A percentile compares a stretch with the other conserved stretches of the same genome.
Evolutionary conservation across 495 filamentous ascomycete genomes (phyloP).

Genomic region (Lasiosphaeris hirsuta): DNA sequence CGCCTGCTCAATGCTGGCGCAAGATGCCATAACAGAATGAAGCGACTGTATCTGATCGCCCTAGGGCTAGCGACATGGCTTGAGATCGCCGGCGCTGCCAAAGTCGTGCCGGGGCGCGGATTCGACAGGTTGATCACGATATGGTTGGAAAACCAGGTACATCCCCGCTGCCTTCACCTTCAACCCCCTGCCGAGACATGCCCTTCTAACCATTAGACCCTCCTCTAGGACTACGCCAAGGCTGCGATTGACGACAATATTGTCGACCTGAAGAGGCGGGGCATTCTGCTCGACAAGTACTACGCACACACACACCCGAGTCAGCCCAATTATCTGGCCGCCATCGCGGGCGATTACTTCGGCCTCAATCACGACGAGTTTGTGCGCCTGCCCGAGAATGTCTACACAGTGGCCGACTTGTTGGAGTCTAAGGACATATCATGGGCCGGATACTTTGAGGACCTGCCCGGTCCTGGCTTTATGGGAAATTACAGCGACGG

Average conservation of each 20-base stretch:
- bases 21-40: conserved; percentile 18
- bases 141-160: conserved; percentile 67
- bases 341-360: conserved; percentile 63
- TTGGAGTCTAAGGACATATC: conserved; percentile 58
- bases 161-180: background rate
- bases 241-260: conserved; percentile 49
- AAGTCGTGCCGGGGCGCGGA: conserved; percentile 49
- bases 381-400: conserved; percentile 57
- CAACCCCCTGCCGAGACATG: background rate
- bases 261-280: conserved; percentile 54
- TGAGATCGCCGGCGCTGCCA: conserved; percentile 4
- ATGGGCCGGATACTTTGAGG: conserved; percentile 68
- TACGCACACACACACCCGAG: conserved; percentile 57
- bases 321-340: conserved; percentile 48
- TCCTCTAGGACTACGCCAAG: conserved; percentile 52
- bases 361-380: conserved; percentile 64
- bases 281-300: conserved; percentile 62
- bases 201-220: background rate
- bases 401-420: conserved; percentile 66
- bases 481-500: conserved; percentile 54
- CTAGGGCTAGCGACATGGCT: conserved; percentile 36
- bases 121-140: conserved; percentile 67
- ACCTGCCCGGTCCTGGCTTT: conserved; percentile 62
- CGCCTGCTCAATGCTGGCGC: background rate
- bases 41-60: conserved; percentile 14